These are phyloP conservation scores for Cucumis cinereus DNA, from an alignment of 306 rosid species.

Conservation along the genomic window DNA sequence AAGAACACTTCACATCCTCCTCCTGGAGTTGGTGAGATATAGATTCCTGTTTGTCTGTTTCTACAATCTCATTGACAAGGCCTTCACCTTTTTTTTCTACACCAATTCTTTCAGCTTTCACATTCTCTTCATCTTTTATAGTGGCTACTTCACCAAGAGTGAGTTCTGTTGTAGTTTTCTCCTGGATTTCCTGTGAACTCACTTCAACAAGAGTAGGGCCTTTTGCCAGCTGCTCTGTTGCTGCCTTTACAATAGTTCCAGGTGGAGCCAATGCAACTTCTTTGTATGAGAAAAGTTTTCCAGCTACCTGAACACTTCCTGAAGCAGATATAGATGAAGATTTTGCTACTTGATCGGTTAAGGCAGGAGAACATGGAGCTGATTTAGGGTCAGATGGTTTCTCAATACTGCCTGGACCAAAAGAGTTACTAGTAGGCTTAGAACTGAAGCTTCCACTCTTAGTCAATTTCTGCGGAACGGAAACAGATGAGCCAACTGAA, in stretches of 20 bases:
- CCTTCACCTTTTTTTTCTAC: conserved; percentile 15
- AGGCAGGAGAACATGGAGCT: conserved; percentile 56
- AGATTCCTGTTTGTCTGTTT: conserved; percentile 14
- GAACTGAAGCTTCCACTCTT: conserved; percentile 85
- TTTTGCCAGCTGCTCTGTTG: conserved; percentile 57
- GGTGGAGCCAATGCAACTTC: conserved; percentile 99
- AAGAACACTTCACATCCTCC: conserved; percentile 9
- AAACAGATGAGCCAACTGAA: conserved; percentile 34
- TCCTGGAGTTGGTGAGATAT: conserved; percentile 18
- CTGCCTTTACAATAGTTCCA: conserved; percentile 91
- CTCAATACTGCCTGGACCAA: conserved; percentile 32
- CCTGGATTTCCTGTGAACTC: conserved; percentile 26
- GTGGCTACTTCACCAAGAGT: conserved; percentile 15
- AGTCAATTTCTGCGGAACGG: conserved; percentile 35
- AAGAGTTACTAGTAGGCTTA: conserved; percentile 37
- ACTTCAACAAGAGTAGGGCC: conserved; percentile 27
- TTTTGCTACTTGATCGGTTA: conserved; percentile 40
- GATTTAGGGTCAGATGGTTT: conserved; percentile 49
- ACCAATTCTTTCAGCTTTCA: conserved; percentile 20
- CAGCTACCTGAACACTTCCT: conserved; percentile 53
- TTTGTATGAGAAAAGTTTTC: conserved; percentile 85
- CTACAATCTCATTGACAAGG: conserved; percentile 11
- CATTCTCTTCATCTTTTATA: conserved; percentile 23
- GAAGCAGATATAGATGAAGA: conserved; percentile 31
- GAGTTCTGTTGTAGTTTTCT: conserved; percentile 23